These are phyloP conservation scores for Cercospora zeae-maydis DNA, from an alignment of 2,329 filamentous ascomycete genomes.

Conservation along the genomic window DNA sequence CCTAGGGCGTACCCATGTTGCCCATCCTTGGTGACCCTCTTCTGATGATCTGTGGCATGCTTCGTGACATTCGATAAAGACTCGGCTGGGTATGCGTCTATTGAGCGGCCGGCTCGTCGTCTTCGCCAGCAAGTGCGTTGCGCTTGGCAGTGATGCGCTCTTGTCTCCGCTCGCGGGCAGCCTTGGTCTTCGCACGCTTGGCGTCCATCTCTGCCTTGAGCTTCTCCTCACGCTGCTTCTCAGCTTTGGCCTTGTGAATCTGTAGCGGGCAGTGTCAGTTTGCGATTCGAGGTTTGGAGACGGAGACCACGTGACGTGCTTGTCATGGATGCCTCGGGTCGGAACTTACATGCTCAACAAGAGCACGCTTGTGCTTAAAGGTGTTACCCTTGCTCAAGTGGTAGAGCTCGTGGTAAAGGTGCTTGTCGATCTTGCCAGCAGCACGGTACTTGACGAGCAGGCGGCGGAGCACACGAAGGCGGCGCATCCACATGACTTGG, in stretches of 20 bases:
- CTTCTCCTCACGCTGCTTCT: conserved; percentile 92
- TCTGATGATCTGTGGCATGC: conserved; percentile 22
- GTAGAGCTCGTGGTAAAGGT: conserved; percentile 99
- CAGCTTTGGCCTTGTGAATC: conserved; percentile 99
- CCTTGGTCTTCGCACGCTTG: conserved; percentile 99
- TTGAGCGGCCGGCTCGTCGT: conserved; percentile 30
- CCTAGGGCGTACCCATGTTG: conserved; percentile 25
- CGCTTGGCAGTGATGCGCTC: conserved; percentile 91
- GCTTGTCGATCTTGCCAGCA: conserved; percentile 99
- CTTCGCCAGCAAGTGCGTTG: conserved; percentile 74
- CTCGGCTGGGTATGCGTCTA: conserved; percentile 20
- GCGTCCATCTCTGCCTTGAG: conserved; percentile 99
- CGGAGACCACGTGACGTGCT: conserved; percentile 33
- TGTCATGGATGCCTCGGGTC: conserved; percentile 29
- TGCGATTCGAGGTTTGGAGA: conserved; percentile 5
- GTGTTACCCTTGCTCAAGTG: conserved; percentile 99
- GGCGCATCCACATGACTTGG: conserved; percentile 99
- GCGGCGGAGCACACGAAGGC: conserved; percentile 97
- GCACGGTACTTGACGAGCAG: conserved; percentile 99
- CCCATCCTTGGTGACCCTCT: conserved; percentile 27
- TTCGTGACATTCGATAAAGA: conserved; percentile 20
- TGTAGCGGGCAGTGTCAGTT: conserved; percentile 42
- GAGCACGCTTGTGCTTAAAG: conserved; percentile 99
- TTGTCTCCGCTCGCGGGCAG: conserved; percentile 95
- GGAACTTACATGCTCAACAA: conserved; percentile 96